A percentile compares a stretch with the other conserved stretches of the same genome.
Conservation (phyloP, 495 filamentous ascomycete species). For the Amniculicola lignicola region DNA sequence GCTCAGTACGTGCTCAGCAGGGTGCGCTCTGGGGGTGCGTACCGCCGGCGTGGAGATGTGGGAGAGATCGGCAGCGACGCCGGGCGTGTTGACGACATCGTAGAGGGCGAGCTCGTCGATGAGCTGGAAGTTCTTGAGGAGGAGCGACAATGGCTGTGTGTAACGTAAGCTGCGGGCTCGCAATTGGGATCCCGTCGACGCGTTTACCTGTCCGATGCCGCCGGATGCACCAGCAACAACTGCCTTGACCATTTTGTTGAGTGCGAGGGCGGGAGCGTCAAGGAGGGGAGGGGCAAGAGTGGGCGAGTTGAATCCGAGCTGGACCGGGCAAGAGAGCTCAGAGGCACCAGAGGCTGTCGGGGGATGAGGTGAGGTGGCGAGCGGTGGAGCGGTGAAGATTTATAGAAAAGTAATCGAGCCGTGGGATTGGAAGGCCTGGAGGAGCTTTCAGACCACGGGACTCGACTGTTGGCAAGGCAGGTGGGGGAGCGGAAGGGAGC, state of each 20-base stretch:
- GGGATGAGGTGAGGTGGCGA: too few species aligned
- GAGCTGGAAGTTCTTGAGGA: conserved; percentile 82
- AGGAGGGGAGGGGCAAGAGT: neutral
- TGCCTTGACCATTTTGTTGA: conserved; percentile 41
- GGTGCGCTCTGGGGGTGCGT: conserved; percentile 39
- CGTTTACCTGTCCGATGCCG: conserved; percentile 91
- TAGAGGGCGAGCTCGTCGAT: conserved; percentile 91
- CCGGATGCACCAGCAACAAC: conserved; percentile 95
- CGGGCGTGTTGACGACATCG: conserved; percentile 98
- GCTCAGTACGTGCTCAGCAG: neutral
- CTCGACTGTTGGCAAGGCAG: conserved; percentile 14
- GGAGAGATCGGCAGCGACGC: conserved; percentile 90
- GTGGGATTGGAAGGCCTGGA: too few species aligned
- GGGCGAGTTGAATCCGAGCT: too few species aligned
- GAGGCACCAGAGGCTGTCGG: neutral
- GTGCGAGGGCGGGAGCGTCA: neutral
- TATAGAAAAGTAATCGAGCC: too few species aligned
- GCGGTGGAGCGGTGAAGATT: too few species aligned
- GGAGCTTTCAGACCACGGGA: conserved; percentile 29
- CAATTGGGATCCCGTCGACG: neutral
- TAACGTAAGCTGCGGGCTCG: conserved; percentile 37
- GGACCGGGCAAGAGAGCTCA: neutral
- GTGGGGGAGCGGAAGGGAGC: conserved; percentile 1
- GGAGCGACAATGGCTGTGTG: conserved; percentile 83
- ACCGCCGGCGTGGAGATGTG: conserved; percentile 95